Evolutionary conservation across 1,284 basidiomycete genomes (phyloP), one percentile per base, ranked within the genome.

Genomic region (Trametes hirsuta): DNA sequence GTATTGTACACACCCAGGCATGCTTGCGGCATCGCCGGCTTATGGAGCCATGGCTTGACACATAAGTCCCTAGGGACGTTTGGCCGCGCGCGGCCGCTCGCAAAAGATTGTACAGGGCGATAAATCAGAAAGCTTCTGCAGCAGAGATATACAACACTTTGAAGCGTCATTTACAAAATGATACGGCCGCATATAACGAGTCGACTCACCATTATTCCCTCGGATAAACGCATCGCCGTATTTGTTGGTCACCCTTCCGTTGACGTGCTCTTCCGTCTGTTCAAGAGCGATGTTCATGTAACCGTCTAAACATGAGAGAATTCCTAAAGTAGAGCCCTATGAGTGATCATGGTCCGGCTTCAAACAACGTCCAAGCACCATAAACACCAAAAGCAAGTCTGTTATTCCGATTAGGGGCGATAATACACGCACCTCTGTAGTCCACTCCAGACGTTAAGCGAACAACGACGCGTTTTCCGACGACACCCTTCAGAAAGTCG

Each of bases 261-360:
- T 91, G 12, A 97, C 93, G 75, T 94, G 90, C 77, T 99, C 97
- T 75, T 96, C 93, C 1, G 96, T 98, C 74, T 98, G 91, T 77
- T 99, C 97, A 47, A 99, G 79, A 4, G 95, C 97, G 58, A 99
- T 98, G 78, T 99, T 99, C 97, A 99, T 95, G 75, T 95, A 95
- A 0, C 96, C 97, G 75, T 99, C 97, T 22, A 99, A 83, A 74
- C 97, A 98, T 6, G 94, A 96, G n/a, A 99, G 79, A 1, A 95
- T 83, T 40, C 96, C 96, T 98, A 65, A 0, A 39, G 18, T 18
- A 18, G 3, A 53, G n/a, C 37, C 30, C 30, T 4, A 8, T 30
- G 4, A 30, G 14, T 34, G 9, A 25, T 11, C 11, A 30, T 14
- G 6, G 2, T 6, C 42, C 30, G 44, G 44, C 30, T 24, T 9